These are phyloP conservation scores for Oligophagozyma castellii DNA, from an alignment of 1,139 yeast genomes.

Conservation along the genomic window DNA sequence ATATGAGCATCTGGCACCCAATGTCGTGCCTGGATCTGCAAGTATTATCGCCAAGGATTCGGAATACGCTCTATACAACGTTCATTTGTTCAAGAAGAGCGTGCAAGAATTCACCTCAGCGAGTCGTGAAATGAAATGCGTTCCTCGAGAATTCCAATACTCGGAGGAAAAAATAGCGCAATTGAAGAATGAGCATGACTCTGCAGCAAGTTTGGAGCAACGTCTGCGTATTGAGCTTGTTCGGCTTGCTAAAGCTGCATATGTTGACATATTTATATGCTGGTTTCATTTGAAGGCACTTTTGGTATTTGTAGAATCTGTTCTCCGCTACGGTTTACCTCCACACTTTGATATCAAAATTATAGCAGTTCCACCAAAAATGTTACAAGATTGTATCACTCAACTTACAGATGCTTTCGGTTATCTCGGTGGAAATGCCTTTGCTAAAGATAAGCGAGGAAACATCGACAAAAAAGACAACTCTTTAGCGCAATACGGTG, in stretches of 20 bases:
- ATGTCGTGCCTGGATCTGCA: slow-evolving; percentile 91
- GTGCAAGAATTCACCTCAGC: slow-evolving; percentile 54
- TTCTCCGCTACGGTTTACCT: slow-evolving; percentile 90
- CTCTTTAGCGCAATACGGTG: slow-evolving; percentile 72
- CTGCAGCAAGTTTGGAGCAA: slow-evolving; percentile 61
- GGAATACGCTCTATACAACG: slow-evolving; percentile 61
- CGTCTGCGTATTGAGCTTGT: slow-evolving; percentile 65
- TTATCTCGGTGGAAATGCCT: slow-evolving; percentile 84
- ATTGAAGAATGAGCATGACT: slow-evolving; percentile 64
- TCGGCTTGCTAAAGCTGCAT: slow-evolving; percentile 77
- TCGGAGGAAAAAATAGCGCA: slow-evolving; percentile 64
- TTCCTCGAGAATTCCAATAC: slow-evolving; percentile 85
- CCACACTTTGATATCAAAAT: slow-evolving; percentile 65
- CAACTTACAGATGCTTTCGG: slow-evolving; percentile 66
- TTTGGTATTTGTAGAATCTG: slow-evolving; percentile 50
- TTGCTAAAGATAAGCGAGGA: slow-evolving; percentile 48
- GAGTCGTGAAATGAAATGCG: slow-evolving; percentile 78
- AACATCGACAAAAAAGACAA: slow-evolving; percentile 42
- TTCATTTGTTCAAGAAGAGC: slow-evolving; percentile 74
- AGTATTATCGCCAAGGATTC: slow-evolving; percentile 51
- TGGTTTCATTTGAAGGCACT: slow-evolving; percentile 80
- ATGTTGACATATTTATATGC: slow-evolving; percentile 65
- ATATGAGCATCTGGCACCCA: slow-evolving; percentile 65
- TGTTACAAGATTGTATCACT: slow-evolving; percentile 44
- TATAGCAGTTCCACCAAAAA: slow-evolving; percentile 29